Conservation (phyloP, 495 filamentous ascomycete species). For the Penicillium alfredii region DNA sequence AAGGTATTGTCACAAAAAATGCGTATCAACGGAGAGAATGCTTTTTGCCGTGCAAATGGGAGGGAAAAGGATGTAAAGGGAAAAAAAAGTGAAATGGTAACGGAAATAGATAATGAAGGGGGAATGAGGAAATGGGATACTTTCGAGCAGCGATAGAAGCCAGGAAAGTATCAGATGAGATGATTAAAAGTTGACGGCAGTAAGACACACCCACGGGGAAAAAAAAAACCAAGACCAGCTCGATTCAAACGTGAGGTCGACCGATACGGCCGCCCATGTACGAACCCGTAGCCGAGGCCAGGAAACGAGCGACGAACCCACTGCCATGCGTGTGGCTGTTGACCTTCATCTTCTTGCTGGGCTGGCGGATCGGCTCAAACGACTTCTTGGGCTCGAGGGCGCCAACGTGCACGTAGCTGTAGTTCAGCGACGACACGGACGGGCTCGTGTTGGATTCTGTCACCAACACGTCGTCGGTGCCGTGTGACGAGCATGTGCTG, state of each 20-base stretch:
- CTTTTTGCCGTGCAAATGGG: no score
- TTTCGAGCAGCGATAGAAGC: no score
- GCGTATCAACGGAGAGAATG: no score
- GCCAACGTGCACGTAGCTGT: conserved; percentile 32
- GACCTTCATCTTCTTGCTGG: conserved; percentile 41
- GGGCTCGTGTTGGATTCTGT: conserved; percentile 32
- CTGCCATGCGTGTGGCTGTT: conserved; percentile 19
- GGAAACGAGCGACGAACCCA: conserved; percentile 40
- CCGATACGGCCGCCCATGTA: conserved; percentile 38
- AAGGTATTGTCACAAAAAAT: no score
- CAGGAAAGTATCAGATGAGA: no score
- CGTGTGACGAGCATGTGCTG: conserved; percentile 36
- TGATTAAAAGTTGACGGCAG: no score
- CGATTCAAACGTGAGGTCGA: conserved; percentile 28
- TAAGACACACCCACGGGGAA: no score
- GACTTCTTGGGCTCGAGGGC: conserved; percentile 20
- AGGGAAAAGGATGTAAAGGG: no score
- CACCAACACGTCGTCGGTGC: conserved; percentile 33
- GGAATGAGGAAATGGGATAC: no score
- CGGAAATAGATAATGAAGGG: no score
- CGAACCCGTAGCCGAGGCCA: conserved; percentile 39
- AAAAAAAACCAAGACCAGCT: conserved; percentile 19
- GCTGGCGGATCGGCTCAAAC: conserved; percentile 26
- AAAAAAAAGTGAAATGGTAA: no score
- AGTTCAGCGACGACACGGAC: conserved; percentile 20